These are phyloP conservation scores for Kodamaea restingae DNA, from an alignment of 805 yeast species.

Conservation along the genomic window DNA sequence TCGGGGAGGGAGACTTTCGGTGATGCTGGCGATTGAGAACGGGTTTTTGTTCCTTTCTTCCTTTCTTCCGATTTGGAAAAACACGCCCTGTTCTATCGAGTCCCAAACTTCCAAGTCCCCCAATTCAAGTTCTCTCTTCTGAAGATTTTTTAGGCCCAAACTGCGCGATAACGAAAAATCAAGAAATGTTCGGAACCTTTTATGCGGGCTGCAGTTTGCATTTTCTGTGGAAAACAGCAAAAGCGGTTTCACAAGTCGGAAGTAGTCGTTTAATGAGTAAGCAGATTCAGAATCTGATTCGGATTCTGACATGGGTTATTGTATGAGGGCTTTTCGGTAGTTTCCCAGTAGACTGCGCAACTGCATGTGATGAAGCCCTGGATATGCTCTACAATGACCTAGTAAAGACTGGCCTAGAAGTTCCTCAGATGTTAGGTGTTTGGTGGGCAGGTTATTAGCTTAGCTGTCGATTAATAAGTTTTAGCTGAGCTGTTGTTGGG, in stretches of 20 bases:
- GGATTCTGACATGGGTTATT: neutral
- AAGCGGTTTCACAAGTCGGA: conserved; percentile 16
- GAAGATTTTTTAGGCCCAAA: conserved; percentile 18
- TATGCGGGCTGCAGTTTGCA: conserved; percentile 17
- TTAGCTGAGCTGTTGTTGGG: too few relatives aligned
- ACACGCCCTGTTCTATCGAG: neutral
- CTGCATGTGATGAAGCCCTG: too few relatives aligned
- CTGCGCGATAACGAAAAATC: conserved; percentile 24
- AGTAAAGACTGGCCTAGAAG: too few relatives aligned
- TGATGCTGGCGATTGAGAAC: conserved; percentile 1
- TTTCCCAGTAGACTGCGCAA: too few relatives aligned
- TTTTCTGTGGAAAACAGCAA: conserved; percentile 13
- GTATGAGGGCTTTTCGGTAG: too few relatives aligned
- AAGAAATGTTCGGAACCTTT: conserved; percentile 20
- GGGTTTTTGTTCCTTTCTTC: neutral
- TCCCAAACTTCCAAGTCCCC: conserved; percentile 14
- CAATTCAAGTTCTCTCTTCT: conserved; percentile 23
- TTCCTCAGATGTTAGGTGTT: too few relatives aligned
- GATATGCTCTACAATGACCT: too few relatives aligned
- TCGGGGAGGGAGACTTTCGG: neutral
- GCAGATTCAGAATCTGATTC: neutral
- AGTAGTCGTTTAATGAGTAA: conserved; percentile 18
- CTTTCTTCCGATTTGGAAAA: conserved; percentile 3
- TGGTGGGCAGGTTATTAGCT: too few relatives aligned
- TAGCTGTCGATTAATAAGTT: too few relatives aligned